A percentile compares a stretch with the other conserved stretches of the same genome.
Evolutionary conservation across 371 early-diverging fungal genomes (phyloP).

Genomic region (Circinella minor): DNA sequence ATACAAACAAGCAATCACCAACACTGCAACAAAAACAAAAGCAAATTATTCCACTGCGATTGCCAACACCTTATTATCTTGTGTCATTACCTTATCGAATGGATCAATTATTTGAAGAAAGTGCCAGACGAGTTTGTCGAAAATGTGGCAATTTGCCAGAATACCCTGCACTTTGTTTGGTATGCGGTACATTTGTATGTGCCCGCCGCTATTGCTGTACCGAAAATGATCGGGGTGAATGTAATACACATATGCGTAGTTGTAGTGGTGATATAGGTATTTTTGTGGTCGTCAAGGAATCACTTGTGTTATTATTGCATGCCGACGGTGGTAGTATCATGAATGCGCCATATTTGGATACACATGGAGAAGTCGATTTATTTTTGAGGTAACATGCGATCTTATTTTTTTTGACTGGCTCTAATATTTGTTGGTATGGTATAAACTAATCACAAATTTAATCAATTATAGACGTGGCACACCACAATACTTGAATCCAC

Average conservation of each 20-base stretch:
- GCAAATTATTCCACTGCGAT: conserved; percentile 38
- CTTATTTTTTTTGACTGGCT: too few species aligned
- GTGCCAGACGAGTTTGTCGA: conserved; percentile 73
- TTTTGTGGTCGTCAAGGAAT: conserved; percentile 85
- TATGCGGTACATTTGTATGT: conserved; percentile 94
- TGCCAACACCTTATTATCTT: conserved; percentile 68
- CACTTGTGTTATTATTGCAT: conserved; percentile 78
- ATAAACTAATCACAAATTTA: too few species aligned
- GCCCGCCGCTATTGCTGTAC: conserved; percentile 90
- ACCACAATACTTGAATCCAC: conserved; percentile 84
- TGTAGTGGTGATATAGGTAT: conserved; percentile 94
- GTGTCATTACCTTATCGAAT: conserved; percentile 81
- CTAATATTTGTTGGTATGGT: too few species aligned
- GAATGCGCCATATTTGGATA: conserved; percentile 92
- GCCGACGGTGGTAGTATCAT: conserved; percentile 85
- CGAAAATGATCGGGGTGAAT: conserved; percentile 86
- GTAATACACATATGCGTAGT: conserved; percentile 85
- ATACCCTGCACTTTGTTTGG: conserved; percentile 90
- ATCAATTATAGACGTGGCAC: conserved; percentile 69
- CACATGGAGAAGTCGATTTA: conserved; percentile 87
- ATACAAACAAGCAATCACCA: background rate
- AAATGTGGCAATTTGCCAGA: conserved; percentile 84
- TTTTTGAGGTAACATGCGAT: conserved; percentile 25
- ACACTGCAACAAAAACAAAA: background rate
- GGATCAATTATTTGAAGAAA: conserved; percentile 85